Evolutionary conservation across 1,284 basidiomycete genomes (phyloP).

Genomic region (Cryptococcus sp.): DNA sequence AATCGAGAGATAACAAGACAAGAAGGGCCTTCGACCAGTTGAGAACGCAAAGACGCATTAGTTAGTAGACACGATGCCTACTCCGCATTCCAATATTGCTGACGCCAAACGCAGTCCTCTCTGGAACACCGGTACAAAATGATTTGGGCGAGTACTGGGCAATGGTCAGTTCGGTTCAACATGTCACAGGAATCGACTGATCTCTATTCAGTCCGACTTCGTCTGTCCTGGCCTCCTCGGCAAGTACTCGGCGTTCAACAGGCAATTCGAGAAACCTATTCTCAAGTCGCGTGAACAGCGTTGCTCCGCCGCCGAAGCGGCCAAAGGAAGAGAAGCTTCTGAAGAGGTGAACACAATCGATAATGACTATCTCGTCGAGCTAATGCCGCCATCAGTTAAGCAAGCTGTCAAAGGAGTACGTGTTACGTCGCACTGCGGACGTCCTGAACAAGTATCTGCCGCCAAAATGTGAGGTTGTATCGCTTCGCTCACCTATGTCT

Average conservation of each 20-base stretch:
- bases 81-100: background rate
- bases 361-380: background rate
- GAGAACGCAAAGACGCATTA: conserved; percentile 68
- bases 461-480: conserved; percentile 70
- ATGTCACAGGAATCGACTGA: background rate
- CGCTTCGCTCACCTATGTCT: conserved; percentile 10
- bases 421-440: conserved; percentile 81
- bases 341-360: conserved; percentile 60
- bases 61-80: conserved; percentile 26
- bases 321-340: conserved; percentile 71
- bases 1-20: conserved; percentile 86
- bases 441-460: conserved; percentile 83
- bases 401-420: conserved; percentile 79
- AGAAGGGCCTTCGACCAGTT: conserved; percentile 83
- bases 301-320: conserved; percentile 68
- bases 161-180: conserved; percentile 65
- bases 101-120: conserved; percentile 64
- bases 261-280: conserved; percentile 86
- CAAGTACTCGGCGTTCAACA: conserved; percentile 67
- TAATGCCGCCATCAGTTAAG: conserved; percentile 31
- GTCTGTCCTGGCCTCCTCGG: conserved; percentile 86
- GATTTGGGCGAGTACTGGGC: conserved; percentile 93
- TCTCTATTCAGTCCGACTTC: conserved; percentile 70
- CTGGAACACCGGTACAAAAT: conserved; percentile 97
- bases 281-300: conserved; percentile 80